Conservation (phyloP, 768 basidiomycete genomes). For the Candolleomyces efflorescens region DNA sequence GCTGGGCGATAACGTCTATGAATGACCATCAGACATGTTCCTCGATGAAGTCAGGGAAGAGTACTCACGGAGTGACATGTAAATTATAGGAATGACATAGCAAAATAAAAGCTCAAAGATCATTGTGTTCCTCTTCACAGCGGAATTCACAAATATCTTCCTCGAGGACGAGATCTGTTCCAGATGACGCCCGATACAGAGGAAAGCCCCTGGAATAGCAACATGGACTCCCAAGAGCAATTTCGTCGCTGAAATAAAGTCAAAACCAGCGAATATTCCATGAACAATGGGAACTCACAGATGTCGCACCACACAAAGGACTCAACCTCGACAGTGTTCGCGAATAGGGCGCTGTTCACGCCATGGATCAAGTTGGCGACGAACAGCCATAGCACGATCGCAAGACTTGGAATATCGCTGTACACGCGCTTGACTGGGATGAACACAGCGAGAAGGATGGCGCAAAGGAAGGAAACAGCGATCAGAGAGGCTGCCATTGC, state of each 20-base stretch:
- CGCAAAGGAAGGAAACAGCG: conserved; percentile 19
- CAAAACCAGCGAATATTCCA: not conserved
- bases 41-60: not conserved
- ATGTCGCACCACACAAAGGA: conserved; percentile 76
- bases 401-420: conserved; percentile 40
- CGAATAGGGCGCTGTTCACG: conserved; percentile 62
- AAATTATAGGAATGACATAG: conserved; percentile 39
- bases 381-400: conserved; percentile 50
- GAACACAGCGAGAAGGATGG: conserved; percentile 35
- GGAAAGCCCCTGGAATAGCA: conserved; percentile 54
- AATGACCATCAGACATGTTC: not conserved
- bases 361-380: conserved; percentile 45
- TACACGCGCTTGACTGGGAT: conserved; percentile 41
- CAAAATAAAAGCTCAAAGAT: conserved; percentile 18
- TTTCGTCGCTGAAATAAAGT: conserved; percentile 45
- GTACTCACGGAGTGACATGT: conserved; percentile 42
- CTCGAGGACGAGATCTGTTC: conserved; percentile 7
- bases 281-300: conserved; percentile 29
- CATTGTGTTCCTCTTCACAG: not conserved
- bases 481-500: not conserved
- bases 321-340: conserved; percentile 39
- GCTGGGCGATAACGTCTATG: conserved; percentile 45
- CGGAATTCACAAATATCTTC: not conserved
- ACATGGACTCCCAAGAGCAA: conserved; percentile 47
- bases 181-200: conserved; percentile 37